Base-by-base conservation (phyloP, 2,329 filamentous ascomycete species). In the Cladosporium sp. region DNA sequence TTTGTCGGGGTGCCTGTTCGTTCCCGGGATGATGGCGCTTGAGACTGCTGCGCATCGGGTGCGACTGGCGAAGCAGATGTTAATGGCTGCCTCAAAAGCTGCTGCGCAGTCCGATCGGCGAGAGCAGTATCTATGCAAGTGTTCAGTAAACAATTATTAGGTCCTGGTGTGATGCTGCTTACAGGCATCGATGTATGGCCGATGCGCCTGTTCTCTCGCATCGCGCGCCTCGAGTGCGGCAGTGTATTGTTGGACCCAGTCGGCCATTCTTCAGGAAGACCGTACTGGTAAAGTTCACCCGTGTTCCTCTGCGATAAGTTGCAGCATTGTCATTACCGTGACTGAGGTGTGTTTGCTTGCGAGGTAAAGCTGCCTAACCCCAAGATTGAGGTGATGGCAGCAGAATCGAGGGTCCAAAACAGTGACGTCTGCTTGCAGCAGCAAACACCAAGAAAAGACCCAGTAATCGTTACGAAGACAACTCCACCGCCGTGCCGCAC, bases 171-270 rank as follows among this genome's bases (percentile, higher is more conserved):
- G 3, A 40, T 15, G n/a, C 30, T n/a, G n/a, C 84, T 65, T 72
- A 96, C 92, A 96, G 62, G 89, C 87, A 71, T 91, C 82, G 68
- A 96, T 88, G 61, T 95, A 82, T 55, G 86, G 82, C 68, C 79
- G 76, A 66, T 86, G 84, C 59, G 79, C 80, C 69, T 84, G 82
- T 69, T 91, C 88, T 63, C 85, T 82, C 69, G 85, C 82, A 67
- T 90, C 89, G 63, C 86, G 81, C 67, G 88, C 86, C 66, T 85
- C 82, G 64, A 97, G 80, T 64, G 88, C 88, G 62, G 84, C 80
- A 62, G 90, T 80, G 73, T 96, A 97, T 69, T 95, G 89, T 65
- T 89, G 86, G 69, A 87, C 84, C 89, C 92, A 95, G 78, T 83
- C 84, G 63, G 84, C 81, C 83, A 86, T 85, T 65, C 43, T 56